Evolutionary conservation across 805 yeast species (phyloP).

Genomic region (Yarrowia osloensis): DNA sequence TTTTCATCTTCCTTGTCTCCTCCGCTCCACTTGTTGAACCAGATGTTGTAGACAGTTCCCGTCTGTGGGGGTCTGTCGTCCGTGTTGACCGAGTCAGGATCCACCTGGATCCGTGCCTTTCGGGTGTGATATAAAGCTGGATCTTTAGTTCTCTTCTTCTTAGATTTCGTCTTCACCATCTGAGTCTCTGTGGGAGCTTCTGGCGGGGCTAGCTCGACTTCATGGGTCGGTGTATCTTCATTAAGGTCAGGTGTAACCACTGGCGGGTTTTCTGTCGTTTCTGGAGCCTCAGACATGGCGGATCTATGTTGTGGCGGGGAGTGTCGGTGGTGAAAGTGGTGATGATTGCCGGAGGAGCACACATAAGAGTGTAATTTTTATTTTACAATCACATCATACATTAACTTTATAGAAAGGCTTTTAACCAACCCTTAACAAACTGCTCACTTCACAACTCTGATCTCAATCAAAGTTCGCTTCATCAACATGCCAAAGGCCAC

Average conservation of each 20-base stretch:
- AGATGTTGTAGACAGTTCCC: conserved; percentile 78
- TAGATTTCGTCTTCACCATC: not conserved
- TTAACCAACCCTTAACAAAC: too few species aligned
- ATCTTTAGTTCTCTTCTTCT: conserved; percentile 20
- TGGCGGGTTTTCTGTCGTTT: not conserved
- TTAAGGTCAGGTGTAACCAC: not conserved
- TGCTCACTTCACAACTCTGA: not conserved
- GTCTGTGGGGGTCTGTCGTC: conserved; percentile 74
- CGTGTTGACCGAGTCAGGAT: conserved; percentile 56
- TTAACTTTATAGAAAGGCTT: too few species aligned
- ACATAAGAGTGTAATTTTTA: not conserved
- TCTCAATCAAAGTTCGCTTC: not conserved
- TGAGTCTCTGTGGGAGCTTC: not conserved
- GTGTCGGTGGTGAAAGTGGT: not conserved
- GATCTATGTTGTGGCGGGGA: not conserved
- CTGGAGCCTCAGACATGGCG: conserved; percentile 8
- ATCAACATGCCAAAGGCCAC: conserved; percentile 28
- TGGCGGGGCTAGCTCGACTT: not conserved
- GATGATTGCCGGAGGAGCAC: not conserved
- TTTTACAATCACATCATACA: not conserved
- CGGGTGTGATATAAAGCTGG: conserved; percentile 42
- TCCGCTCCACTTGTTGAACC: conserved; percentile 90
- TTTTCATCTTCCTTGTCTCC: conserved; percentile 53
- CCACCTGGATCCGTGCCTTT: conserved; percentile 70
- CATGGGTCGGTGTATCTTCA: not conserved